These are phyloP conservation scores for Russula olivacea DNA, from an alignment of 768 basidiomycete genomes.

Conservation along the genomic window DNA sequence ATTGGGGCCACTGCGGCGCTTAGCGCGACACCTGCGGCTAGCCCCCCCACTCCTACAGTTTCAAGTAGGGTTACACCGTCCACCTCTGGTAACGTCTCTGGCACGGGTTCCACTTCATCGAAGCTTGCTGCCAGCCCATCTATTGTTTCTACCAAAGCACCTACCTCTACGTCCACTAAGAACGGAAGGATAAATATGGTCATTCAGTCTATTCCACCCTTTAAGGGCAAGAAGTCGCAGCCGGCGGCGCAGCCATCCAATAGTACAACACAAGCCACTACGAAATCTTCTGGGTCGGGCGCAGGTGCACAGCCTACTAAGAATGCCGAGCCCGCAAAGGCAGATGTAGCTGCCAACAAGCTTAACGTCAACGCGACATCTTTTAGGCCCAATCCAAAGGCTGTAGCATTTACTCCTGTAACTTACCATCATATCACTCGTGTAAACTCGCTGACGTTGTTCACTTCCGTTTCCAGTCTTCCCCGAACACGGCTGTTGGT, in stretches of 20 bases:
- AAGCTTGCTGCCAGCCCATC: slow-evolving; percentile 25
- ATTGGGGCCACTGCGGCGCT: slow-evolving; percentile 42
- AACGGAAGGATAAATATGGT: slow-evolving; percentile 52
- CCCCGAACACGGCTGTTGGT: slow-evolving; percentile 29
- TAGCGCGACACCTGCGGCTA: slow-evolving; percentile 43
- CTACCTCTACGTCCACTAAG: slow-evolving; percentile 12
- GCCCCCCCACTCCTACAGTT: slow-evolving; percentile 28
- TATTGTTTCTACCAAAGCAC: slow-evolving; percentile 10
- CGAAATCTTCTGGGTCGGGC: slow-evolving; percentile 29
- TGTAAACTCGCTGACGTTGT: background rate
- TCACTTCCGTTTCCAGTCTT: slow-evolving; percentile 27
- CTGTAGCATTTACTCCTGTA: slow-evolving; percentile 68
- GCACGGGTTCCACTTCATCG: slow-evolving; percentile 6
- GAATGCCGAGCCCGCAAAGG: slow-evolving; percentile 33
- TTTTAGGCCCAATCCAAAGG: slow-evolving; percentile 85
- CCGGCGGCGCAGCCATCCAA: slow-evolving; percentile 31
- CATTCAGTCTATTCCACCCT: slow-evolving; percentile 89
- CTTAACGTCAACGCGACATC: slow-evolving; percentile 87
- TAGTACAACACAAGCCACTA: slow-evolving; percentile 30
- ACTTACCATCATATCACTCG: slow-evolving; percentile 25
- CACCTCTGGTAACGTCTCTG: slow-evolving; percentile 17
- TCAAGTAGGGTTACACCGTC: slow-evolving; percentile 30
- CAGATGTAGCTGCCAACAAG: slow-evolving; percentile 54
- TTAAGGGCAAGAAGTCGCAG: slow-evolving; percentile 50
- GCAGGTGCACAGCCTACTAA: slow-evolving; percentile 23